phyloP scores from a whole-genome alignment of 768 basidiomycete species.

The Russula emetica region DNA sequence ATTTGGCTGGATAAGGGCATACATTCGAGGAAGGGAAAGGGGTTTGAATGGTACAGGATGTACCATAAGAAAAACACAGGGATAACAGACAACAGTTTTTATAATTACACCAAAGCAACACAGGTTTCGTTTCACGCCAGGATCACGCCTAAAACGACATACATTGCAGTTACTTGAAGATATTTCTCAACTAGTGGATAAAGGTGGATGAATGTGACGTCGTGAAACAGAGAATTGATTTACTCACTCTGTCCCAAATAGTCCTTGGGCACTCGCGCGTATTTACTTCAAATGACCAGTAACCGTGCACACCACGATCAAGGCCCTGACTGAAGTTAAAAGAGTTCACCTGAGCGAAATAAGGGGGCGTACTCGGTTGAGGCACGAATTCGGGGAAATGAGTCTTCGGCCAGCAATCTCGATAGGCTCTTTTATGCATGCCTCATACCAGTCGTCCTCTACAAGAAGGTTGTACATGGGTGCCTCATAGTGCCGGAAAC shows the following conservation, averaged over 20 bases:
- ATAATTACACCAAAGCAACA: background rate
- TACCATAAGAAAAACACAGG: background rate
- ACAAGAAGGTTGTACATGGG: conserved; percentile 27
- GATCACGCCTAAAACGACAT: background rate
- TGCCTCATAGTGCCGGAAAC: conserved; percentile 24
- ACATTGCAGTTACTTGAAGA: no score
- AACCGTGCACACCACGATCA: conserved; percentile 17
- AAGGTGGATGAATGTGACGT: background rate
- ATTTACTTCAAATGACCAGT: conserved; percentile 20
- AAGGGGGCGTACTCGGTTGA: conserved; percentile 13
- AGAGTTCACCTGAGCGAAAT: background rate
- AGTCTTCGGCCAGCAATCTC: conserved; percentile 7
- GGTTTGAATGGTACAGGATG: background rate
- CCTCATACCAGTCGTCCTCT: conserved; percentile 30
- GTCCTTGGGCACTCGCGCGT: conserved; percentile 19
- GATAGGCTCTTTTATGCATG: conserved; percentile 24
- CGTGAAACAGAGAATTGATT: background rate
- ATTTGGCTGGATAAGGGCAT: background rate
- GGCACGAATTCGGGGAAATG: background rate
- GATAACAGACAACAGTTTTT: background rate
- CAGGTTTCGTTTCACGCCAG: no score
- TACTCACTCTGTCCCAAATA: conserved; percentile 22
- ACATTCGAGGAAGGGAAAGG: background rate
- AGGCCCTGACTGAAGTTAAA: conserved; percentile 16
- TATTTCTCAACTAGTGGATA: conserved; percentile 9